These are phyloP conservation scores for Sporothrix mexicana DNA, from an alignment of 2,329 filamentous ascomycete genomes.

Conservation along the genomic window DNA sequence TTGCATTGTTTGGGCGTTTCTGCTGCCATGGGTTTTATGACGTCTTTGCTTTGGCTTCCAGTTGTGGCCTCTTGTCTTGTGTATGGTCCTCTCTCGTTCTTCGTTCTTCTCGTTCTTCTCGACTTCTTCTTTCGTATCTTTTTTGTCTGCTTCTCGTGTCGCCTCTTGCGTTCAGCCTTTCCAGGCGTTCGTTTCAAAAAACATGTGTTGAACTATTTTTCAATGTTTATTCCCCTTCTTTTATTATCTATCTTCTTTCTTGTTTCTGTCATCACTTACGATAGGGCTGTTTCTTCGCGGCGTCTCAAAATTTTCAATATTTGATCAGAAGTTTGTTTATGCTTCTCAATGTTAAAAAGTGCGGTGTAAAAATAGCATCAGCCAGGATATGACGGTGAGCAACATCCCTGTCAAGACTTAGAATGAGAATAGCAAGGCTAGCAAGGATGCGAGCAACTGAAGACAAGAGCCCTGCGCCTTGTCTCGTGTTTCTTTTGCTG, in stretches of 20 bases:
- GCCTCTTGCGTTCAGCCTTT: background rate
- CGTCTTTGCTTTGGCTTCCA: background rate
- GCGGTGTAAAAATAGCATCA: conserved; percentile 9
- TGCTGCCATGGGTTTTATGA: conserved; percentile 16
- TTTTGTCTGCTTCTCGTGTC: background rate
- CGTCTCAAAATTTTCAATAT: background rate
- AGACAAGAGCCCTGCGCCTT: background rate
- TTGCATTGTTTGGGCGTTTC: conserved; percentile 35
- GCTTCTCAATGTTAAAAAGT: background rate
- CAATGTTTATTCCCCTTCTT: conserved; percentile 14
- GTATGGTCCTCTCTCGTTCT: conserved; percentile 15
- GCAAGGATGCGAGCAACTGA: background rate
- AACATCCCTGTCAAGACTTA: conserved; percentile 14
- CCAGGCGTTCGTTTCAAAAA: background rate
- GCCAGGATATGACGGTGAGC: conserved; percentile 10
- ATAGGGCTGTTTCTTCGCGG: background rate
- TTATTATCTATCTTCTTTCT: background rate
- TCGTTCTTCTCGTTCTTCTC: background rate
- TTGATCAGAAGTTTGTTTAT: background rate
- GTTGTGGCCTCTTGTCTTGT: conserved; percentile 1
- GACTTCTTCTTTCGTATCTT: background rate
- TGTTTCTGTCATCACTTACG: background rate
- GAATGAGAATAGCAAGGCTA: background rate
- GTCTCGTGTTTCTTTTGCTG: background rate
- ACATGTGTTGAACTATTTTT: background rate